A percentile compares a stretch with the other conserved stretches of the same genome.
phyloP scores from a whole-genome alignment of 805 yeast species.

The Candida cerambycidarum region DNA sequence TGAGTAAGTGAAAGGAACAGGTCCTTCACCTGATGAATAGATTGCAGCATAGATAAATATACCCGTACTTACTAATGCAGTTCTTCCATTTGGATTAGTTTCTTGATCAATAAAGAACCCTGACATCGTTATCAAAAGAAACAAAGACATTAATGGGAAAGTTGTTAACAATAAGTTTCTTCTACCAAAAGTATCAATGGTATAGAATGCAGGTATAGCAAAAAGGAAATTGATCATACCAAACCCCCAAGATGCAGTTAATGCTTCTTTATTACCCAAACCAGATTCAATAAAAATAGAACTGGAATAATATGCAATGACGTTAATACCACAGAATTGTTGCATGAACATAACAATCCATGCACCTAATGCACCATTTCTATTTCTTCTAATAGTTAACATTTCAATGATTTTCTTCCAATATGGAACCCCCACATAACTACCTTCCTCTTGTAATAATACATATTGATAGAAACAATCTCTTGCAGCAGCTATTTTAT shows the following conservation, averaged over 20 bases:
- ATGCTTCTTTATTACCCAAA: slow-evolving; percentile 58
- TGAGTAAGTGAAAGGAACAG: slow-evolving; percentile 85
- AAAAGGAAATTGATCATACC: slow-evolving; percentile 79
- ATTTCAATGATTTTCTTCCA: slow-evolving; percentile 51
- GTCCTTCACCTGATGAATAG: slow-evolving; percentile 85
- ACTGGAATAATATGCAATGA: slow-evolving; percentile 82
- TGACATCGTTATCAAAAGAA: slow-evolving; percentile 62
- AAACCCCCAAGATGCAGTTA: slow-evolving; percentile 83
- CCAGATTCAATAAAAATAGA: slow-evolving; percentile 71
- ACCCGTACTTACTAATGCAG: slow-evolving; percentile 69
- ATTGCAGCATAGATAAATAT: slow-evolving; percentile 71
- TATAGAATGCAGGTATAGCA: slow-evolving; percentile 79
- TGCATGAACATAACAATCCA: slow-evolving; percentile 87
- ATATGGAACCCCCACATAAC: slow-evolving; percentile 43
- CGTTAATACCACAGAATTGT: slow-evolving; percentile 88
- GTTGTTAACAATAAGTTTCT: slow-evolving; percentile 56
- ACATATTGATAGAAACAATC: slow-evolving; percentile 61
- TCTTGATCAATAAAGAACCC: slow-evolving; percentile 66
- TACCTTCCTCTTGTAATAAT: slow-evolving; percentile 59
- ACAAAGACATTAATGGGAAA: slow-evolving; percentile 62
- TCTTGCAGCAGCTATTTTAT: slow-evolving; percentile 58
- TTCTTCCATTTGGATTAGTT: slow-evolving; percentile 45
- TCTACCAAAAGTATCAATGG: slow-evolving; percentile 78
- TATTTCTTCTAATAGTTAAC: slow-evolving; percentile 72
- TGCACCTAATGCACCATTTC: slow-evolving; percentile 79